Evolutionary conservation across 2,329 filamentous ascomycete species (phyloP), one percentile per base, ranked within the genome.

Genomic region (Epichloe bromicola): DNA sequence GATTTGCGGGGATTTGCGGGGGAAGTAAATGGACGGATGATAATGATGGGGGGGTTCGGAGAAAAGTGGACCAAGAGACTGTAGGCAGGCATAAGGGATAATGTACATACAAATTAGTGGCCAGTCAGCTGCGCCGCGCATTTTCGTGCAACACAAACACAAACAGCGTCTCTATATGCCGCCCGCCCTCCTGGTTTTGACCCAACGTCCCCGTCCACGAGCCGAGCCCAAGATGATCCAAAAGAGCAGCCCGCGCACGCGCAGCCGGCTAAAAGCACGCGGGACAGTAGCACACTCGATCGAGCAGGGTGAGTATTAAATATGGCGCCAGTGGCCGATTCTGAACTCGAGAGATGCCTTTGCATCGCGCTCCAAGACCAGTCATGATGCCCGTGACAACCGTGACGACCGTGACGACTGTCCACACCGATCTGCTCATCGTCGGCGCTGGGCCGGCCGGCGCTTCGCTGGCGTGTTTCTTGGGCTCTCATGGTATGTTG

Each of bases 391-490:
- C 38, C 34, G 40, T 5, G 14, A 36, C 34, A 4, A 26, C 23
- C 23, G 23, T 26, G 23, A 23, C 23, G 23, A 23, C 38, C 34
- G 45, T 11, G 14, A 36, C 34, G 14, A 19, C 33, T 8, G 36
- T 53, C n/a, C 26, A 69, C 47, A 73, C 69, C 1, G 72, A 77
- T 50, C 65, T 74, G 41, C 61, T 79, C 40, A 72, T 77, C 49
- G 61, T 77, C 20, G 71, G 75, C 14, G 65, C 73, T 36, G 77
- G 77, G 0, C 77, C 77, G 5, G 74, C 77, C 0, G 77, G 77
- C 2, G 75, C 74, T 5, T 66, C 74, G 1, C 60, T 80, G 34
- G 75, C 76, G 3, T 76, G 73, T 54, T 80, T 80, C 51, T 67
- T 79, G 1, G 64, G 67, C 3, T 65, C 67, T 6, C 64, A 77